phyloP scores from a whole-genome alignment of 306 rosid species.

The Comarum palustre region DNA sequence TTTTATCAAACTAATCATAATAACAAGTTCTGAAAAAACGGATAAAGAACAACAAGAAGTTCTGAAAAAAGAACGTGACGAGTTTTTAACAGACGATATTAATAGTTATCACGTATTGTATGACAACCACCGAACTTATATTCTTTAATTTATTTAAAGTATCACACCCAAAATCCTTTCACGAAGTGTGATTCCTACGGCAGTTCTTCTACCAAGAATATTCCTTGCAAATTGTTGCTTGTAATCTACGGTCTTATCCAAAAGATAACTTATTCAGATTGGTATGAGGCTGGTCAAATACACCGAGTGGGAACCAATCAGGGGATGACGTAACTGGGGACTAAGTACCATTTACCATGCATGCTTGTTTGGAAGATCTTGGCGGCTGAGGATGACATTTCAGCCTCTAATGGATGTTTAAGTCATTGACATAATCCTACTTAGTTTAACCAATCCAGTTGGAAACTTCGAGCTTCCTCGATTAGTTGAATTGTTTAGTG shows the following conservation, averaged over 20 bases:
- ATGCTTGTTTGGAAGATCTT: slow-evolving; percentile 13
- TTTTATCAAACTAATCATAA: background rate
- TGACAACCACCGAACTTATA: too few relatives aligned
- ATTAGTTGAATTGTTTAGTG: background rate
- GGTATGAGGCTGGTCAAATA: slow-evolving; percentile 16
- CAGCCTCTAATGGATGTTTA: background rate
- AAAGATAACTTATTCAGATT: slow-evolving; percentile 21
- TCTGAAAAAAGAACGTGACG: too few relatives aligned
- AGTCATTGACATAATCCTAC: background rate
- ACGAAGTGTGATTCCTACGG: background rate
- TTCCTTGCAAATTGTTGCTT: slow-evolving; percentile 16
- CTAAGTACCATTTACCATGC: background rate
- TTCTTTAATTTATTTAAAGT: background rate
- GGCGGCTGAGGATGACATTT: slow-evolving; percentile 25
- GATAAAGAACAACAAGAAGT: too few relatives aligned
- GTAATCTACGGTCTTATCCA: slow-evolving; percentile 36
- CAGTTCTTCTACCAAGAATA: background rate
- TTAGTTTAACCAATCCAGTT: background rate
- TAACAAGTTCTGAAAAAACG: background rate
- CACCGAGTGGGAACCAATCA: slow-evolving; percentile 15
- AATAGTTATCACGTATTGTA: too few relatives aligned
- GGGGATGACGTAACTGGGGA: slow-evolving; percentile 2
- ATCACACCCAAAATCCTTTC: background rate
- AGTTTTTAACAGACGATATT: too few relatives aligned
- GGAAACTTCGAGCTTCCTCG: background rate